A percentile compares a stretch with the other conserved stretches of the same genome.
Evolutionary conservation across 345 rosid genomes (phyloP).

Genomic region (Aethionema arabicum): DNA sequence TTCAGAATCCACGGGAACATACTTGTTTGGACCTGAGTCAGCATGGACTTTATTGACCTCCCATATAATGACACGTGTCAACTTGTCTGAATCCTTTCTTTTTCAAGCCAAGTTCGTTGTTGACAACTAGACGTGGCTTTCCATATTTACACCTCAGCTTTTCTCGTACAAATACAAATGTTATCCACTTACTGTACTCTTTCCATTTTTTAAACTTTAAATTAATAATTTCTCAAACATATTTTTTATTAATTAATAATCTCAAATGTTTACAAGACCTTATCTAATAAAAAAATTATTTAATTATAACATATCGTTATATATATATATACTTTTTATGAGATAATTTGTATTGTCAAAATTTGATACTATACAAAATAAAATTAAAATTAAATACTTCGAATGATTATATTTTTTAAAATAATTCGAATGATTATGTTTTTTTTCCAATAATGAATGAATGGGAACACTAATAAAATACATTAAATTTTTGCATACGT

Average conservation of each 20-base stretch:
- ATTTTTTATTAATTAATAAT: no score
- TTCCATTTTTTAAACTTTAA: constrained; percentile 17
- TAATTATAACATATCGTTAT: no score
- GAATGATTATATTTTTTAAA: no score
- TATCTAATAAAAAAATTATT: no score
- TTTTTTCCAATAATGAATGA: no score
- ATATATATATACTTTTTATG: no score
- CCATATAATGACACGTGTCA: constrained; percentile 33
- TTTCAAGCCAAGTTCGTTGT: background rate
- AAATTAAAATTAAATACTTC: no score
- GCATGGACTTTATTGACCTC: constrained; percentile 17
- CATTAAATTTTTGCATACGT: background rate
- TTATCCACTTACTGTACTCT: constrained; percentile 26
- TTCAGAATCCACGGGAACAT: constrained; percentile 17
- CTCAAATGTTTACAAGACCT: background rate
- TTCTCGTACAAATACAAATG: constrained; percentile 13
- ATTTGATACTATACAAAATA: no score
- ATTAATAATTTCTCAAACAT: no score
- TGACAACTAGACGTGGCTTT: constrained; percentile 27
- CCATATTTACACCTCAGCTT: constrained; percentile 29
- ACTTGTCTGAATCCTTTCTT: constrained; percentile 21
- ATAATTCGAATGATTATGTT: no score
- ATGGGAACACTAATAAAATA: background rate
- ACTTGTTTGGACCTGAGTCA: constrained; percentile 43
- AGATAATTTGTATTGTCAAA: no score